Evolutionary conservation across 331 rosid genomes (phyloP), one percentile per base, ranked within the genome.

Genomic region (Erythrophleum ivorense): DNA sequence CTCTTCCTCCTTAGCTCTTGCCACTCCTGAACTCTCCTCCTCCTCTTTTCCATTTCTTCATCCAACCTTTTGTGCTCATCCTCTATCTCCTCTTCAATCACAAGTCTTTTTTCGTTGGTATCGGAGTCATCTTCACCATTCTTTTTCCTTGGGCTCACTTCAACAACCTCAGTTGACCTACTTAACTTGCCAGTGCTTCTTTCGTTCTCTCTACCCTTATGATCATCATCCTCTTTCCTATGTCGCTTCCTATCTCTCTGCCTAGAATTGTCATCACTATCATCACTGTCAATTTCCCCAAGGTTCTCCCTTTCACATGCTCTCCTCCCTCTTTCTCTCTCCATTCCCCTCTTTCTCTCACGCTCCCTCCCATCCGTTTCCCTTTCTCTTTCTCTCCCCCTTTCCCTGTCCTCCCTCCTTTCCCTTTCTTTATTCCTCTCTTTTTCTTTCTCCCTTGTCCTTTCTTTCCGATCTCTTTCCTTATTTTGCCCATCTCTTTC

Each of bases 11-110:
- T 88, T 40, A 82, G 84, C 83, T 94, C 95, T 71, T 92, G 97
- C 97, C 97, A 92, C 84, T 92, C 97, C 82, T 89, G 98, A 70
- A 92, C 98, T 84, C 97, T 92, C 75, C 98, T 86, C 86, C 98
- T 87, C 78, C 98, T 77, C 86, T 92, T 94, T 82, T 94, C 98
- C 92, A 90, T 89, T 80, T 94, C 97, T 24, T 94, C 97, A 78
- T 94, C 98, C 87, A 94, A 84, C 87, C 82, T 92, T 76, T 21
- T 86, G 33, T 92, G 94, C 73, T 92, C 97, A 54, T 88, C 90
- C 86, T 94, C 96, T 41, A 94, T 76, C 88, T 90, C 96, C 90
- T 88, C 95, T 73, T 89, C 98, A 24, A 71, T 79, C 21, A 88
- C 78, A 31, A 46, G 86, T 62, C 81, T 81, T 14, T 45, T 87